These are phyloP conservation scores for Fusarium setosum DNA, from an alignment of 2,329 filamentous ascomycete genomes.

Conservation along the genomic window DNA sequence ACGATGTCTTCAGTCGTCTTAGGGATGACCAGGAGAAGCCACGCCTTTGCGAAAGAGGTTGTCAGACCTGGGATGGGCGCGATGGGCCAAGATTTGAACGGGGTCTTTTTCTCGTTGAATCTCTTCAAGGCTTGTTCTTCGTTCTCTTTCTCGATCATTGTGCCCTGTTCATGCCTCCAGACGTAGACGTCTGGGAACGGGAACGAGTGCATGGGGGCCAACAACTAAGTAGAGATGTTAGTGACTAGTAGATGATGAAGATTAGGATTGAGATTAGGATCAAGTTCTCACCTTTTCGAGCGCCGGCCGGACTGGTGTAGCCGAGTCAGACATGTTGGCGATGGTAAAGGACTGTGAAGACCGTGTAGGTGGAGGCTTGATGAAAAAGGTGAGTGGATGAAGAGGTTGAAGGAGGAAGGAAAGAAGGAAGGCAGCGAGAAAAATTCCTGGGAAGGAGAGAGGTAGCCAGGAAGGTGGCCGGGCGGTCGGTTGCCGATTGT, in stretches of 20 bases:
- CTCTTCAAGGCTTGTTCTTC: constrained; percentile 40
- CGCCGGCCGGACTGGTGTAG: not conserved
- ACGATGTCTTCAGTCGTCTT: constrained; percentile 19
- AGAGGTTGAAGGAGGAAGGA: not conserved
- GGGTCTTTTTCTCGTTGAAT: constrained; percentile 39
- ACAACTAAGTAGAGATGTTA: constrained; percentile 14
- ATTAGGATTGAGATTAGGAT: not conserved
- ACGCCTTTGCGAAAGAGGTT: constrained; percentile 46
- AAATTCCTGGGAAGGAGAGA: not conserved
- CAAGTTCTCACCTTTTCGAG: not conserved
- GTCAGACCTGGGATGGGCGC: constrained; percentile 44
- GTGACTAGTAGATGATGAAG: not conserved
- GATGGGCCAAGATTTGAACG: constrained; percentile 45
- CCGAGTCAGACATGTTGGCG: not conserved
- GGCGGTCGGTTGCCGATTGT: constrained; percentile 5
- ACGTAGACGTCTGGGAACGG: constrained; percentile 40
- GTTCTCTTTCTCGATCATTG: constrained; percentile 49
- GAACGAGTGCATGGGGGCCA: constrained; percentile 36
- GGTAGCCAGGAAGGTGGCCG: not conserved
- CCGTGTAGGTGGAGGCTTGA: not conserved
- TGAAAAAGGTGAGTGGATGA: not conserved
- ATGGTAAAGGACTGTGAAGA: not conserved
- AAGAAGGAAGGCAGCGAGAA: not conserved
- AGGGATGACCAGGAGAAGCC: constrained; percentile 46
- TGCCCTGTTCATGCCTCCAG: constrained; percentile 45